Conservation (phyloP, 2,329 filamentous ascomycete species). For the Erysiphe neolycopersici region DNA sequence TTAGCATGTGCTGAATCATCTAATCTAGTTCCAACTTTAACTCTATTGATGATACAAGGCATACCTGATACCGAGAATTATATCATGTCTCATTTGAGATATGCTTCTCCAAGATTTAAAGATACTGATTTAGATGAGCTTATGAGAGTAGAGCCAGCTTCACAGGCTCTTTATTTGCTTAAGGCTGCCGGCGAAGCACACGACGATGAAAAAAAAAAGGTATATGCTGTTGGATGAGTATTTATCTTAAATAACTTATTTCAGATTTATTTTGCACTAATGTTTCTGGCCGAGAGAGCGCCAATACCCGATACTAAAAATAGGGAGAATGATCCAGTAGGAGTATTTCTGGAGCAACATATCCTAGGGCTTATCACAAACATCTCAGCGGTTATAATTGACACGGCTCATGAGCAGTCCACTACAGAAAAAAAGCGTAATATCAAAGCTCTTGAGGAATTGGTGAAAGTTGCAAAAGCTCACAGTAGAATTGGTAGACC, state of each 20-base stretch:
- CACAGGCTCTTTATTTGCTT: constrained; percentile 55
- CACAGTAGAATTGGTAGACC: constrained; percentile 59
- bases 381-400: constrained; percentile 56
- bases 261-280: constrained; percentile 12
- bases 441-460: constrained; percentile 62
- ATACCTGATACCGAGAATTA: constrained; percentile 30
- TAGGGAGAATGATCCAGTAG: constrained; percentile 30
- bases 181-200: constrained; percentile 48
- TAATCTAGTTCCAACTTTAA: constrained; percentile 31
- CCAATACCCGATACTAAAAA: constrained; percentile 8
- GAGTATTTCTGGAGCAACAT: constrained; percentile 55
- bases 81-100: constrained; percentile 39
- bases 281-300: constrained; percentile 14
- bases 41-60: constrained; percentile 31
- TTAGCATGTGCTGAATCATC: constrained; percentile 24
- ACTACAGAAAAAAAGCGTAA: constrained; percentile 47
- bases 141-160: constrained; percentile 47
- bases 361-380: constrained; percentile 67
- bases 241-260: constrained; percentile 1
- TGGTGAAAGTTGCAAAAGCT: constrained; percentile 50
- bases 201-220: constrained; percentile 26
- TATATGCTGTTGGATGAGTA: constrained; percentile 16
- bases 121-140: constrained; percentile 38
- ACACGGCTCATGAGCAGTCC: constrained; percentile 27
- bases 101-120: constrained; percentile 44